phyloP scores from a whole-genome alignment of 495 filamentous ascomycete genomes.

The Penicillium ochrochloron region DNA sequence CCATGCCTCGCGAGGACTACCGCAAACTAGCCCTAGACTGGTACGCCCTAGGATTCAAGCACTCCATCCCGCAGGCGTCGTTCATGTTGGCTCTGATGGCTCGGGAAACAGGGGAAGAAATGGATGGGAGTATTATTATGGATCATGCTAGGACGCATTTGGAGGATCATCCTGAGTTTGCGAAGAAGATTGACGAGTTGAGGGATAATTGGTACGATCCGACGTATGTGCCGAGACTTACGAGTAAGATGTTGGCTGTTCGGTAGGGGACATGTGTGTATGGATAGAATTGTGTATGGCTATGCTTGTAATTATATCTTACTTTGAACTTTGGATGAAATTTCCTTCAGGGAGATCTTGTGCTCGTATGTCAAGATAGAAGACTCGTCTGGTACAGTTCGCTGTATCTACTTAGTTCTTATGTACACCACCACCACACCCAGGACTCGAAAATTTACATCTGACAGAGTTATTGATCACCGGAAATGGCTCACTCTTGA shows the following conservation, averaged over 20 bases:
- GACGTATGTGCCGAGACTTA: constrained; percentile 25
- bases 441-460: too few relatives aligned
- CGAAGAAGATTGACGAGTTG: constrained; percentile 18
- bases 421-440: too few relatives aligned
- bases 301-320: background rate
- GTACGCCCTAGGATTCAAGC: constrained; percentile 32
- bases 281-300: background rate
- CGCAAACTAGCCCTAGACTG: constrained; percentile 37
- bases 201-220: constrained; percentile 29
- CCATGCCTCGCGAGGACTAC: constrained; percentile 28
- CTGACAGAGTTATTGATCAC: too few relatives aligned
- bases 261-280: constrained; percentile 12
- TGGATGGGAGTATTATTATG: constrained; percentile 3
- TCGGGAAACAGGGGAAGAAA: constrained; percentile 26
- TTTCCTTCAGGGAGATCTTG: too few relatives aligned
- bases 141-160: background rate
- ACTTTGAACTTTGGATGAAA: background rate
- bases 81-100: constrained; percentile 32
- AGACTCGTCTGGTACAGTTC: too few relatives aligned
- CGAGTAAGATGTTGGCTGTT: constrained; percentile 30
- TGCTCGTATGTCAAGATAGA: too few relatives aligned
- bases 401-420: too few relatives aligned
- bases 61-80: constrained; percentile 14
- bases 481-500: too few relatives aligned
- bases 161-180: background rate